Evolutionary conservation across 768 basidiomycete species (phyloP).

Genomic region (Goffeauzyma gilvescens): DNA sequence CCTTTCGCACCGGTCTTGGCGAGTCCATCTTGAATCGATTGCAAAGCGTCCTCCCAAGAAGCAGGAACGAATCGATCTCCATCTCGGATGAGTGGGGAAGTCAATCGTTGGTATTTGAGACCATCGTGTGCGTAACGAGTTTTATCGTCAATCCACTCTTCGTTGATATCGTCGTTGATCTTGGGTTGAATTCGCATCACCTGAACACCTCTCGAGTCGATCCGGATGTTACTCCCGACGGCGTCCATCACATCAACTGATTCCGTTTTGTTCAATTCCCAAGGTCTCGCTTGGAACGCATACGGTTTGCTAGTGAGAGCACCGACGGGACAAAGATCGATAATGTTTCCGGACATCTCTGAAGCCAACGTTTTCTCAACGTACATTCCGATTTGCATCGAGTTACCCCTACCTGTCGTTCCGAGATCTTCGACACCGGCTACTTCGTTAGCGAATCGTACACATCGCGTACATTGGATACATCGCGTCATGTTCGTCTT

Average conservation of each 20-base stretch:
- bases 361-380: slow-evolving; percentile 95
- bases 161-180: slow-evolving; percentile 93
- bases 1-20: slow-evolving; percentile 58
- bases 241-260: slow-evolving; percentile 90
- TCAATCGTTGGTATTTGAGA: slow-evolving; percentile 81
- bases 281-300: slow-evolving; percentile 88
- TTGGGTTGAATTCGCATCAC: slow-evolving; percentile 95
- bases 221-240: slow-evolving; percentile 83
- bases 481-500: slow-evolving; percentile 98
- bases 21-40: slow-evolving; percentile 60
- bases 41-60: slow-evolving; percentile 76
- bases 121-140: slow-evolving; percentile 94
- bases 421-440: slow-evolving; percentile 96
- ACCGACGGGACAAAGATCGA: slow-evolving; percentile 95
- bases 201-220: slow-evolving; percentile 84
- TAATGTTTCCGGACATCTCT: slow-evolving; percentile 87
- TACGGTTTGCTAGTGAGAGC: slow-evolving; percentile 97
- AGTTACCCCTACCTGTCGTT: slow-evolving; percentile 90
- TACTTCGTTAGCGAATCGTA: slow-evolving; percentile 96
- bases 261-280: slow-evolving; percentile 98
- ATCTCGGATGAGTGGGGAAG: slow-evolving; percentile 68
- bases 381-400: slow-evolving; percentile 96
- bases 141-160: slow-evolving; percentile 99
- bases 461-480: slow-evolving; percentile 97
- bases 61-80: slow-evolving; percentile 84